These are phyloP conservation scores for Entonaema liquescens DNA, from an alignment of 495 filamentous ascomycete genomes.

Conservation along the genomic window DNA sequence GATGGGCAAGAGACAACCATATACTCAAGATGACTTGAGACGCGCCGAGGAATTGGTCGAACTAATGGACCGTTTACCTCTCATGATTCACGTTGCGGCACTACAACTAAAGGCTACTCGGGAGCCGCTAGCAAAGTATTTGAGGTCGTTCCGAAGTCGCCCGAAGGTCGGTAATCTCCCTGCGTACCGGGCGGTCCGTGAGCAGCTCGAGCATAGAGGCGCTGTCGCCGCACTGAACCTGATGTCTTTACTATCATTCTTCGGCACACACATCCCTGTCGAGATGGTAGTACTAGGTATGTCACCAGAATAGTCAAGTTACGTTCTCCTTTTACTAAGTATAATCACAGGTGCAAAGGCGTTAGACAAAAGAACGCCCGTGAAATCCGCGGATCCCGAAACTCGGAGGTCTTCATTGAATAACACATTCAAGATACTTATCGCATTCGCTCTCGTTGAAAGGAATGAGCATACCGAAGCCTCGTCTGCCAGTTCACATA, in stretches of 20 bases:
- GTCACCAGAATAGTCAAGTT: constrained; percentile 19
- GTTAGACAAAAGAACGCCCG: constrained; percentile 63
- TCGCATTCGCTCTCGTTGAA: constrained; percentile 75
- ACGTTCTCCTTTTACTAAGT: not conserved
- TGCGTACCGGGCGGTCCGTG: constrained; percentile 74
- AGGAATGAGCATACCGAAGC: constrained; percentile 63
- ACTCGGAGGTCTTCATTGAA: constrained; percentile 60
- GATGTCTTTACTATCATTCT: constrained; percentile 77
- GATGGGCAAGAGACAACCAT: constrained; percentile 67
- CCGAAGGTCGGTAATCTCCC: constrained; percentile 71
- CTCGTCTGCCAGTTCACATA: constrained; percentile 52
- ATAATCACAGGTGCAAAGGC: constrained; percentile 54
- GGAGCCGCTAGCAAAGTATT: constrained; percentile 74
- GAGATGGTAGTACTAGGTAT: constrained; percentile 74
- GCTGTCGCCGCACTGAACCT: constrained; percentile 73
- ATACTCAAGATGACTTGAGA: constrained; percentile 63
- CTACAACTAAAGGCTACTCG: constrained; percentile 75
- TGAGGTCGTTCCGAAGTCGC: constrained; percentile 72
- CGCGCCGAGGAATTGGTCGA: constrained; percentile 73
- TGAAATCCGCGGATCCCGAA: constrained; percentile 64
- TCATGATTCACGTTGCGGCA: constrained; percentile 82
- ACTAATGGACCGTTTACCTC: constrained; percentile 74
- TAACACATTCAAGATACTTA: constrained; percentile 72
- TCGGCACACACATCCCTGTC: constrained; percentile 77
- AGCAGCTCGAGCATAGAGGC: constrained; percentile 69